Evolutionary conservation across 331 rosid genomes (phyloP).

Genomic region (Prunus yedoensis): DNA sequence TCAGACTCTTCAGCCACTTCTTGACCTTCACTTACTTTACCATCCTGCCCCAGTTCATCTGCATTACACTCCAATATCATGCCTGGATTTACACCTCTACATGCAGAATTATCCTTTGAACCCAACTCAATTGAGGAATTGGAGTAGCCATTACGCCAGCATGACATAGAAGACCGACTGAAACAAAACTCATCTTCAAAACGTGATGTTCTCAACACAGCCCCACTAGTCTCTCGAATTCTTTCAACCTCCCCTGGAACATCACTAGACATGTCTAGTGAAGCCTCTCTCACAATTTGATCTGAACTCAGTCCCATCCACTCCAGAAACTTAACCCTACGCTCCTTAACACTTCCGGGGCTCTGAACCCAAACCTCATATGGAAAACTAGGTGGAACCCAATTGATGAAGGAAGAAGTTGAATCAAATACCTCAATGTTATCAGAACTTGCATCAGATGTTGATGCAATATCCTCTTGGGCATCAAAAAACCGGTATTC

Average conservation of each 20-base stretch:
- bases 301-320: constrained; percentile 58
- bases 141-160: constrained; percentile 27
- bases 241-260: constrained; percentile 37
- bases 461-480: constrained; percentile 62
- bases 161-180: constrained; percentile 49
- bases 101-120: constrained; percentile 30
- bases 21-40: constrained; percentile 33
- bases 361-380: constrained; percentile 68
- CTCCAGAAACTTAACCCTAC: constrained; percentile 56
- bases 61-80: constrained; percentile 26
- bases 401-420: constrained; percentile 23
- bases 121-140: constrained; percentile 34
- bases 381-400: constrained; percentile 32
- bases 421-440: constrained; percentile 30
- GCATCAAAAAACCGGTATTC: constrained; percentile 80
- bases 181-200: constrained; percentile 64
- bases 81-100: constrained; percentile 32
- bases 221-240: constrained; percentile 38
- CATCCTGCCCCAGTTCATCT: constrained; percentile 32
- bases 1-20: constrained; percentile 34
- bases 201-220: constrained; percentile 36
- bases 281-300: constrained; percentile 28
- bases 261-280: constrained; percentile 29
- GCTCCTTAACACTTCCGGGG: constrained; percentile 71
- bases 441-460: constrained; percentile 43